Conservation (phyloP, 2,329 filamentous ascomycete genomes). For the Fusarium robinianum region DNA sequence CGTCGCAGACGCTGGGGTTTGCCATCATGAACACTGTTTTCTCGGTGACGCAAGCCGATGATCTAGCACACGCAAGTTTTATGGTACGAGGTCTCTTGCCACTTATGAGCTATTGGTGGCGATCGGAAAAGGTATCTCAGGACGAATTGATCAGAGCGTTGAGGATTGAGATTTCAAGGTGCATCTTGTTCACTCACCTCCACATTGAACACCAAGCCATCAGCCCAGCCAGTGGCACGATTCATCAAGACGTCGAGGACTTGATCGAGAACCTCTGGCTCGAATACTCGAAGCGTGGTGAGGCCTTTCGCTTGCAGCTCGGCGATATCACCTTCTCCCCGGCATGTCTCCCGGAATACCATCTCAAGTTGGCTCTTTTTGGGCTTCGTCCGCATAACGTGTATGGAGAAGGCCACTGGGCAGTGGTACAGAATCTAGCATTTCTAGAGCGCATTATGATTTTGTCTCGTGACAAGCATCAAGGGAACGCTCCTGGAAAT, state of each 20-base stretch:
- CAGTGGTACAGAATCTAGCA: slow-evolving; percentile 61
- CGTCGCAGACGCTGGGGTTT: slow-evolving; percentile 74
- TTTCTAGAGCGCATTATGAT: slow-evolving; percentile 58
- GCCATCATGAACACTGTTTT: slow-evolving; percentile 75
- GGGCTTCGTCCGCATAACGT: slow-evolving; percentile 57
- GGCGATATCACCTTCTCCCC: slow-evolving; percentile 70
- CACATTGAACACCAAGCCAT: slow-evolving; percentile 63
- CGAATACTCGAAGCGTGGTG: slow-evolving; percentile 76
- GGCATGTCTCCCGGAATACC: slow-evolving; percentile 48
- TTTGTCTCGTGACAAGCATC: slow-evolving; percentile 30
- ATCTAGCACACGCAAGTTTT: slow-evolving; percentile 63
- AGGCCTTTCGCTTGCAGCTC: slow-evolving; percentile 75
- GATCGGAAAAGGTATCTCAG: slow-evolving; percentile 65
- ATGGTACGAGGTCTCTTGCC: slow-evolving; percentile 68
- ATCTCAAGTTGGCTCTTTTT: slow-evolving; percentile 56
- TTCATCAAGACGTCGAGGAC: slow-evolving; percentile 60
- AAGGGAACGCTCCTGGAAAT: slow-evolving; percentile 33
- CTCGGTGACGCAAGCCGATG: slow-evolving; percentile 67
- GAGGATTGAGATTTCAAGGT: slow-evolving; percentile 77
- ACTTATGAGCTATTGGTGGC: slow-evolving; percentile 77
- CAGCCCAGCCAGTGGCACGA: slow-evolving; percentile 46
- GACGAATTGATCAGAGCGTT: slow-evolving; percentile 65
- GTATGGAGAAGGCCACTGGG: slow-evolving; percentile 64
- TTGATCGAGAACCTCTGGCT: slow-evolving; percentile 71
- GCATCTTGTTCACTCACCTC: slow-evolving; percentile 67